Evolutionary conservation across 192 early-diverging fungal species (phyloP), one percentile per base, ranked within the genome.

Genomic region (Entophlyctis luteolus): DNA sequence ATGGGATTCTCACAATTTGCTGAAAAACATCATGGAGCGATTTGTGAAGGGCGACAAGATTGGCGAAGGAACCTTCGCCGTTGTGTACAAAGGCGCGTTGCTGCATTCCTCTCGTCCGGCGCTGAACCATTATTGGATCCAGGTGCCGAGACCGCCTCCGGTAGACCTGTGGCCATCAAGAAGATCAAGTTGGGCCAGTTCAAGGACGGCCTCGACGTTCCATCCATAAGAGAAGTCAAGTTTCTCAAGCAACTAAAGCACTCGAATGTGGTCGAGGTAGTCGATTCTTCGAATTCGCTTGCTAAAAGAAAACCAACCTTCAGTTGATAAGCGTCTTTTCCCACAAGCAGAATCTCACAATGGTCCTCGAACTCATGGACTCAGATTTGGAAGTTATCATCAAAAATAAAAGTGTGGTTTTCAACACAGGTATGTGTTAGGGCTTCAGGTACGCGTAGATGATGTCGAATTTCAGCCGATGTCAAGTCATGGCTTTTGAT

Each of bases 401-500:
- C 79, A 96, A 96, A 70, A 94, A 95, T 59, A 91, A 88, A 65
- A 84, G 77, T 56, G 77, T 96, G 37, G 81, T 93, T 16, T 98
- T 99, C 69, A 90, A 86, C 78, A 86, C 91, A 0, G 79, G 63
- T 66, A 31, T 12, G 35, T 12, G 8, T 42, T 8, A 42, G n/a
- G 8, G 8, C 8, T n/a, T 42, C 10, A 42, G 28, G 16, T 53
- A 14, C 27, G 39, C n/a, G 39, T 42, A 12, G 8, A 12, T 42
- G 39, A 42, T 42, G 10, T 42, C n/a, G 10, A 42, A 12, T 8
- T 42, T 16, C 33, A 66, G 63, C 84, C 0, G 94, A 99, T 72
- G 90, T 98, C 50, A 99, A 99, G 67, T 90, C 90, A 60, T 99
- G 97, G 97, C 89, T 99, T 85, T 55, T 96, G 65, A 98, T 98